Percentiles rank a stretch among this genome's conserved stretches.
Evolutionary conservation across 1,284 basidiomycete species (phyloP).

Genomic region (Grifola frondosa): DNA sequence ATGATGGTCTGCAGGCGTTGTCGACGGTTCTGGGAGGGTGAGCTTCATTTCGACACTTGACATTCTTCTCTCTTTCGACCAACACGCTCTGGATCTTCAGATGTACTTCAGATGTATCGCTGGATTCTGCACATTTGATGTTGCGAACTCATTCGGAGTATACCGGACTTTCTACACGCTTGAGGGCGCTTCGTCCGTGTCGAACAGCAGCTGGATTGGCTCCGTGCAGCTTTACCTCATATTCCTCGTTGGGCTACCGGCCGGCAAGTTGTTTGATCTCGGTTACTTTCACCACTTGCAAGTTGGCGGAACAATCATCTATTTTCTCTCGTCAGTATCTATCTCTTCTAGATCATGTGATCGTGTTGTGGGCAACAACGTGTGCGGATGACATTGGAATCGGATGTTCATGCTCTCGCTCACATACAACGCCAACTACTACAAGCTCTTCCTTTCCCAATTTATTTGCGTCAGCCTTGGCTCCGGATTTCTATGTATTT

Average conservation of each 20-base stretch:
- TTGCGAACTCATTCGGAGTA: no score
- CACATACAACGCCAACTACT: conserved; percentile 20
- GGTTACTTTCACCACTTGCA: conserved; percentile 17
- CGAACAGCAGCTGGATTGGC: conserved; percentile 44
- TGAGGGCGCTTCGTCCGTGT: conserved; percentile 25
- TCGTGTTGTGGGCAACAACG: no score
- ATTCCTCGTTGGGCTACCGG: conserved; percentile 28
- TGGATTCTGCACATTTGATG: no score
- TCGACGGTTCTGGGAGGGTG: no score
- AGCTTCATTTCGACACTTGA: no score
- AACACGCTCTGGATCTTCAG: no score
- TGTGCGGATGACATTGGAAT: background rate
- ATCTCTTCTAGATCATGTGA: no score
- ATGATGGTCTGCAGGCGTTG: no score
- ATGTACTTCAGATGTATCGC: no score
- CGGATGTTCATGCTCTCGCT: conserved; percentile 29
- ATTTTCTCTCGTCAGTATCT: no score
- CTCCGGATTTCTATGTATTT: conserved; percentile 35
- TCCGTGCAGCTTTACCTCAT: conserved; percentile 36
- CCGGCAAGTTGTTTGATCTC: conserved; percentile 30
- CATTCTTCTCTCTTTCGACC: no score
- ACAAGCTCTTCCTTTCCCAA: conserved; percentile 28
- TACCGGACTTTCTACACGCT: no score
- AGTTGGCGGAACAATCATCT: conserved; percentile 1
- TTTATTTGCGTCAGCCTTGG: conserved; percentile 45